phyloP scores from a whole-genome alignment of 805 yeast genomes.

The Hanseniaspora lindneri region DNA sequence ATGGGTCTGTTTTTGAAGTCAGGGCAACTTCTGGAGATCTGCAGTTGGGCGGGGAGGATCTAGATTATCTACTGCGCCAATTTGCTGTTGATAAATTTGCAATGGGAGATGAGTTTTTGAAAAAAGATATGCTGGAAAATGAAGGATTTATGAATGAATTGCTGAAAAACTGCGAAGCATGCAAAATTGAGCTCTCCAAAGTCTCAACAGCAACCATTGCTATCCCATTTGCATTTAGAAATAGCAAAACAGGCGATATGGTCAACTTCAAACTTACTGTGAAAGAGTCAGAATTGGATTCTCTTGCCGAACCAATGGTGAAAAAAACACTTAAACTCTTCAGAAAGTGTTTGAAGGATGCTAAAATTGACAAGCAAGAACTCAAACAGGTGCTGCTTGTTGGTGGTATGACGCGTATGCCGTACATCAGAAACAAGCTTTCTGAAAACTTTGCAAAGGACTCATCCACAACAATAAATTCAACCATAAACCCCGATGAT shows the following conservation, averaged over 20 bases:
- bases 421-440: conserved; percentile 56
- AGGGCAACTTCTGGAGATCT: conserved; percentile 76
- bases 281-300: conserved; percentile 58
- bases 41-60: conserved; percentile 78
- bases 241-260: conserved; percentile 19
- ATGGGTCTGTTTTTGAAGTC: conserved; percentile 71
- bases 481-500: conserved; percentile 77
- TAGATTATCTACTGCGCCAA: conserved; percentile 52
- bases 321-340: conserved; percentile 62
- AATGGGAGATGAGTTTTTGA: conserved; percentile 34
- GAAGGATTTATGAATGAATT: conserved; percentile 58
- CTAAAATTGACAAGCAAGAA: conserved; percentile 51
- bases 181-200: conserved; percentile 64
- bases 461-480: conserved; percentile 33
- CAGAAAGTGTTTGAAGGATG: conserved; percentile 61
- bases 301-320: conserved; percentile 53
- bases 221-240: conserved; percentile 55
- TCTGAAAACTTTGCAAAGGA: conserved; percentile 38
- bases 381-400: conserved; percentile 62
- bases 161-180: conserved; percentile 67
- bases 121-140: conserved; percentile 32
- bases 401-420: conserved; percentile 90
- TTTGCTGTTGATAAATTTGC: conserved; percentile 49
- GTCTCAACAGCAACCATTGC: conserved; percentile 49
- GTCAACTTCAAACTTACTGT: conserved; percentile 48